Base-by-base conservation (phyloP, 1,284 basidiomycete genomes). In the Cystobasidium pallidum region DNA sequence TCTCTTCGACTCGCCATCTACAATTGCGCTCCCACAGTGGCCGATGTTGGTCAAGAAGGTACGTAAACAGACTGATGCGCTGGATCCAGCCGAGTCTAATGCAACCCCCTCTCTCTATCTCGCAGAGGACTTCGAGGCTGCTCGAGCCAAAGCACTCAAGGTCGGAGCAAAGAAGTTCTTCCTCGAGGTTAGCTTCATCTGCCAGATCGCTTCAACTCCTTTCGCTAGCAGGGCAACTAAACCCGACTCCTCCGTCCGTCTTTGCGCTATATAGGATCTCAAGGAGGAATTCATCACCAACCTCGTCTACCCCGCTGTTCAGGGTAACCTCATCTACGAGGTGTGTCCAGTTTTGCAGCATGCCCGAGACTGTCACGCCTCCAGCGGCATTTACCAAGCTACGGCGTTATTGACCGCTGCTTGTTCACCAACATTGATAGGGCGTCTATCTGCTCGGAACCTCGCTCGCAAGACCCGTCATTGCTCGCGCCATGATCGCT, bases 291-390 rank as follows among this genome's bases (percentile, higher is more conserved):
- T 99, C 79, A 87, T 99, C 72, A 92, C 91, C 71, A 91, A 98
- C 82, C 87, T 99, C 78, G 97, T 99, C 81, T 98, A 95, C 84
- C 81, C 95, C 58, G 94, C 95, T 66, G 88, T 99, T 32, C 95
- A 99, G 84, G 92, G 92, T 75, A 99, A 99, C 83, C 92, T 91
- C 83, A 98, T 99, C 83, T 99, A 99, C 84, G 96, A 99, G 86
- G 91, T 89, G 47, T 3, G 43, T 45, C 6, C 3, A 34, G 26
- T 24, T 1, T n/a, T n/a, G n/a, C n/a, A n/a, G n/a, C n/a, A n/a
- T n/a, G n/a, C n/a, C n/a, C n/a, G n/a, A n/a, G n/a, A n/a, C n/a
- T n/a, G n/a, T n/a, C n/a, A n/a, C n/a, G 39, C 39, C 39, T 41
- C 7, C 39, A 41, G 15, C 39, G 39, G 39, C 39, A 41, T n/a